Evolutionary conservation across 345 rosid species (phyloP).

Genomic region (Euphorbia lathyris): DNA sequence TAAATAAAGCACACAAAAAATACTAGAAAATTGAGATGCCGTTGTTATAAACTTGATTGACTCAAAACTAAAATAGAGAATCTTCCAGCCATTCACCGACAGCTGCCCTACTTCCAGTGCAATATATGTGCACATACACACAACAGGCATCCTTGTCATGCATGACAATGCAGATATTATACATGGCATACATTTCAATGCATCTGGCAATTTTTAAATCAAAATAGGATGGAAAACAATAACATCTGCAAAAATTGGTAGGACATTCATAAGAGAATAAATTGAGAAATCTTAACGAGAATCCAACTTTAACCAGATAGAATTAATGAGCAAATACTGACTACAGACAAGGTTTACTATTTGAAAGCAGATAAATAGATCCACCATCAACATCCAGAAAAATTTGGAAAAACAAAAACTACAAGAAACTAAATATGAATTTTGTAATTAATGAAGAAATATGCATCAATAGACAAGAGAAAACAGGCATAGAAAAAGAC

Average conservation of each 20-base stretch:
- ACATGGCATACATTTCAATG: not conserved
- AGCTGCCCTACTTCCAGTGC: not conserved
- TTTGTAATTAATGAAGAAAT: not conserved
- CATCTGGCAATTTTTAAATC: not conserved
- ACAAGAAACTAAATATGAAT: too few relatives aligned
- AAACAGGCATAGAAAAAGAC: too few relatives aligned
- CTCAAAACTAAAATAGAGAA: not conserved
- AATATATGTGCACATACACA: not conserved
- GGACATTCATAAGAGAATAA: not conserved
- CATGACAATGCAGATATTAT: not conserved
- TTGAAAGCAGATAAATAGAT: not conserved
- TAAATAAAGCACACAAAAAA: not conserved
- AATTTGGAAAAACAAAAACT: too few relatives aligned
- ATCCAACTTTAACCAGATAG: not conserved
- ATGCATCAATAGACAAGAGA: not conserved
- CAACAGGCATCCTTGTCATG: not conserved
- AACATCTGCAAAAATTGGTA: not conserved
- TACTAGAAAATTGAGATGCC: not conserved
- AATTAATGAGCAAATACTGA: too few relatives aligned
- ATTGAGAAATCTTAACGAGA: not conserved
- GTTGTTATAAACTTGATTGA: not conserved
- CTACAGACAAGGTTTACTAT: too few relatives aligned
- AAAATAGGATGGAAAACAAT: not conserved
- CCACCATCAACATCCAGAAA: not conserved
- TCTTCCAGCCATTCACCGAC: not conserved